These are phyloP conservation scores for Bullera alba DNA, from an alignment of 768 basidiomycete species.

Conservation along the genomic window DNA sequence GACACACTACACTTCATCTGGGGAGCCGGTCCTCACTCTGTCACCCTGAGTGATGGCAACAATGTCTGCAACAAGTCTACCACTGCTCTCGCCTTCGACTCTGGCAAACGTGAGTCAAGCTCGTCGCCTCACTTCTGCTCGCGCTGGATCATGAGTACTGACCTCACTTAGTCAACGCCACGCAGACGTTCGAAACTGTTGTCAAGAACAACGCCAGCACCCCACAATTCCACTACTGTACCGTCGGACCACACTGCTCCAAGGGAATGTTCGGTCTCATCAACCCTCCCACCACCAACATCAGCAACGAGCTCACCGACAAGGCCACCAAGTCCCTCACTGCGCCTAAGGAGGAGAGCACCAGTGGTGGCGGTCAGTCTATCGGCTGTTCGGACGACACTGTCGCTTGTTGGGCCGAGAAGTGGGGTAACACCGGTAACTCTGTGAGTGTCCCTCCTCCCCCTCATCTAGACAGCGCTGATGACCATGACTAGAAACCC, in stretches of 20 bases:
- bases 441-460: constrained; percentile 9
- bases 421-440: too few species aligned
- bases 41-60: constrained; percentile 3
- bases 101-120: constrained; percentile 26
- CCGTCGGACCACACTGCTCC: constrained; percentile 23
- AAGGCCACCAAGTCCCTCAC: constrained; percentile 7
- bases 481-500: constrained; percentile 4
- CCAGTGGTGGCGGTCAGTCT: constrained; percentile 12
- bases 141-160: neutral
- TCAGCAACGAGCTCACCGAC: constrained; percentile 15
- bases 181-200: constrained; percentile 13
- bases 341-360: constrained; percentile 3
- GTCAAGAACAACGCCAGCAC: constrained; percentile 3
- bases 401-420: constrained; percentile 26
- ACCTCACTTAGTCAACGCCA: constrained; percentile 31
- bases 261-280: constrained; percentile 33
- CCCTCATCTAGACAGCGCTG: neutral
- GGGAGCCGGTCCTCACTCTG: constrained; percentile 27
- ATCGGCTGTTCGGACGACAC: constrained; percentile 11
- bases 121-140: neutral
- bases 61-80: constrained; percentile 34
- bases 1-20: constrained; percentile 27
- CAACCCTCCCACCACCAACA: constrained; percentile 22
- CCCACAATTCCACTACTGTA: constrained; percentile 29
- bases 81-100: constrained; percentile 19